Conservation (phyloP, 225 moss, liverwort and hornwort species). For the Marchantia paleacea region DNA sequence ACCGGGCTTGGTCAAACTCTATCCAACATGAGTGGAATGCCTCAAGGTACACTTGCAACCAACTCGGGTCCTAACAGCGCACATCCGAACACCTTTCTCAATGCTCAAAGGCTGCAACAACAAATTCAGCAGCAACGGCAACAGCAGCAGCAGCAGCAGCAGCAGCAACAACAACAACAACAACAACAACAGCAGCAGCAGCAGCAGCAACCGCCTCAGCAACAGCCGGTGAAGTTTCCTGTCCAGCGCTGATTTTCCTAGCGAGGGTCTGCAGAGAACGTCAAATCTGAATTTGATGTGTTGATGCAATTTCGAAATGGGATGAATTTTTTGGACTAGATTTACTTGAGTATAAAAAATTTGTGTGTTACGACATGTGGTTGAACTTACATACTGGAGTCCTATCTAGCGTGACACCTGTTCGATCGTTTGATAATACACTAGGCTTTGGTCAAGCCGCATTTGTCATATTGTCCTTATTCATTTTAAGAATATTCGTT, state of each 20-base stretch:
- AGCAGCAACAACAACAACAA: slow-evolving; percentile 22
- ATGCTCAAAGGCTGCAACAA: slow-evolving; percentile 39
- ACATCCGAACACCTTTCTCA: slow-evolving; percentile 52
- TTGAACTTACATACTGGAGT: too few species aligned
- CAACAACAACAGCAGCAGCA: slow-evolving; percentile 32
- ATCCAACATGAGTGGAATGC: slow-evolving; percentile 36
- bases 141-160: slow-evolving; percentile 37
- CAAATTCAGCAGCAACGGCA: slow-evolving; percentile 24
- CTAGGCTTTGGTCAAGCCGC: too few species aligned
- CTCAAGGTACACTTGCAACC: slow-evolving; percentile 45
- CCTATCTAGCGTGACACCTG: too few species aligned
- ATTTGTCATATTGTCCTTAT: too few species aligned
- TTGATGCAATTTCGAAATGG: too few species aligned
- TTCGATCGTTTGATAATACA: too few species aligned
- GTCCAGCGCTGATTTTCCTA: background rate
- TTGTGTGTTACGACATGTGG: too few species aligned
- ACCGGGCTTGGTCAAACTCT: slow-evolving; percentile 50
- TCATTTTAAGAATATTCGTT: too few species aligned
- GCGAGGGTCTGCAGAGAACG: background rate
- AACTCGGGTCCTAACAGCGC: slow-evolving; percentile 35
- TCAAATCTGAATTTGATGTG: background rate
- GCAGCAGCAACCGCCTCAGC: slow-evolving; percentile 18
- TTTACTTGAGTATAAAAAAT: too few species aligned
- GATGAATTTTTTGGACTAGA: too few species aligned
- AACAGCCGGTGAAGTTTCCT: slow-evolving; percentile 20